Evolutionary conservation across 805 yeast species (phyloP).

Genomic region (Candida sonorensis): DNA sequence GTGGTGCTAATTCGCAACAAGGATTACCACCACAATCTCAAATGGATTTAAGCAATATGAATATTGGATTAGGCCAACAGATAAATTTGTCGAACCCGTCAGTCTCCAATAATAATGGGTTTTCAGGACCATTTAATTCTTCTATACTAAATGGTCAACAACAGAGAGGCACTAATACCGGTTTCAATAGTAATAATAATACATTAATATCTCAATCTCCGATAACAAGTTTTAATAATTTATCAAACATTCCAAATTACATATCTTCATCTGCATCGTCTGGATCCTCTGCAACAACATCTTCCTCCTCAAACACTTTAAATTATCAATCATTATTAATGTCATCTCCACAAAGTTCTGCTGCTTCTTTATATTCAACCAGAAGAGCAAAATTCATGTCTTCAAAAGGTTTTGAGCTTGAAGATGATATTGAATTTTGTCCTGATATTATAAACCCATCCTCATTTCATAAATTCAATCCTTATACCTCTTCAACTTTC

Average conservation of each 20-base stretch:
- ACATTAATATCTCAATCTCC: slow-evolving; percentile 14
- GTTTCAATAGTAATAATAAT: too few species aligned
- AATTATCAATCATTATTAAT: slow-evolving; percentile 18
- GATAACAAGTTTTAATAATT: slow-evolving; percentile 9
- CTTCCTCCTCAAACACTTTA: slow-evolving; percentile 16
- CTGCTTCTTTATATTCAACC: slow-evolving; percentile 19
- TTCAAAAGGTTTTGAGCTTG: slow-evolving; percentile 54
- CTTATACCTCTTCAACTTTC: slow-evolving; percentile 58
- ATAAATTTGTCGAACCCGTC: too few species aligned
- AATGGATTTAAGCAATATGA: background rate
- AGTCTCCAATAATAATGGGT: too few species aligned
- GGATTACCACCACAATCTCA: slow-evolving; percentile 1
- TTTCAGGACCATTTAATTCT: too few species aligned
- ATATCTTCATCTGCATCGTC: slow-evolving; percentile 4
- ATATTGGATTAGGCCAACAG: background rate
- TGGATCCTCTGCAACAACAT: slow-evolving; percentile 5
- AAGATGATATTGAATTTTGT: slow-evolving; percentile 60
- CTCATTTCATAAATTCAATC: slow-evolving; percentile 44
- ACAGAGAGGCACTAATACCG: too few species aligned
- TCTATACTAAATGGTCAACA: slow-evolving; percentile 8
- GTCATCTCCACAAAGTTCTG: slow-evolving; percentile 22
- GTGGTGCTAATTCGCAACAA: slow-evolving; percentile 4
- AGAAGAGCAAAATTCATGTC: slow-evolving; percentile 47
- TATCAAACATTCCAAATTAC: slow-evolving; percentile 1
- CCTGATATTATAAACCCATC: slow-evolving; percentile 32